phyloP scores from a whole-genome alignment of 768 basidiomycete genomes.

The Leccinum aurantiacum region DNA sequence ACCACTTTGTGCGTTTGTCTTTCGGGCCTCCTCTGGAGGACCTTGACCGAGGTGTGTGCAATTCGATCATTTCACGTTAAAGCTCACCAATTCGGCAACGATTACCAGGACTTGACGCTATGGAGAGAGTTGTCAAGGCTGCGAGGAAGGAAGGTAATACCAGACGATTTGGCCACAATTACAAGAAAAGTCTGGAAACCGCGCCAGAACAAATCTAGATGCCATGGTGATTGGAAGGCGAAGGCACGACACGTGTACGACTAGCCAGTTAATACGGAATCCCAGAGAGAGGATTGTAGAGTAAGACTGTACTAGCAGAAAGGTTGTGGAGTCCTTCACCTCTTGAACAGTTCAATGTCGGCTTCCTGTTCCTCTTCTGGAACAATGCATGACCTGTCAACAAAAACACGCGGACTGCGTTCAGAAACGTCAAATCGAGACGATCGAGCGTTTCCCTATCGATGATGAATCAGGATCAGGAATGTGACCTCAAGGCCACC shows the following conservation, averaged over 20 bases:
- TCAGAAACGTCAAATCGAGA: conserved; percentile 92
- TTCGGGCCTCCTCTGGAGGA: conserved; percentile 82
- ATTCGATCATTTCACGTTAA: not conserved
- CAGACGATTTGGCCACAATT: conserved; percentile 67
- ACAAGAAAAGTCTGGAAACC: conserved; percentile 56
- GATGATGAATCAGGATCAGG: not conserved
- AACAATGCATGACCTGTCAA: conserved; percentile 83
- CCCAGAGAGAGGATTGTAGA: not conserved
- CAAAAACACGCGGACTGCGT: conserved; percentile 52
- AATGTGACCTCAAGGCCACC: conserved; percentile 2
- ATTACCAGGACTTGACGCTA: conserved; percentile 74
- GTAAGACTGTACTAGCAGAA: not conserved
- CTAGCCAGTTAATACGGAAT: not conserved
- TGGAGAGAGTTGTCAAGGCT: conserved; percentile 72
- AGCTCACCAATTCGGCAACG: conserved; percentile 1
- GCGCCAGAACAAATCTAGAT: conserved; percentile 27
- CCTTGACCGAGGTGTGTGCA: conserved; percentile 64
- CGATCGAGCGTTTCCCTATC: conserved; percentile 88
- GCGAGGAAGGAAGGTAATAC: conserved; percentile 58
- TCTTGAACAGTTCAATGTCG: conserved; percentile 82
- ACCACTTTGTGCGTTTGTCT: conserved; percentile 84
- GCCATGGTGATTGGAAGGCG: no score
- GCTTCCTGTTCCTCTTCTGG: conserved; percentile 82
- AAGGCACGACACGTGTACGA: not conserved
- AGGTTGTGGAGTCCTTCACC: conserved; percentile 8